Evolutionary conservation across 441 rosid genomes (phyloP), one percentile per base, ranked within the genome.

Genomic region (Mallotus repandus): DNA sequence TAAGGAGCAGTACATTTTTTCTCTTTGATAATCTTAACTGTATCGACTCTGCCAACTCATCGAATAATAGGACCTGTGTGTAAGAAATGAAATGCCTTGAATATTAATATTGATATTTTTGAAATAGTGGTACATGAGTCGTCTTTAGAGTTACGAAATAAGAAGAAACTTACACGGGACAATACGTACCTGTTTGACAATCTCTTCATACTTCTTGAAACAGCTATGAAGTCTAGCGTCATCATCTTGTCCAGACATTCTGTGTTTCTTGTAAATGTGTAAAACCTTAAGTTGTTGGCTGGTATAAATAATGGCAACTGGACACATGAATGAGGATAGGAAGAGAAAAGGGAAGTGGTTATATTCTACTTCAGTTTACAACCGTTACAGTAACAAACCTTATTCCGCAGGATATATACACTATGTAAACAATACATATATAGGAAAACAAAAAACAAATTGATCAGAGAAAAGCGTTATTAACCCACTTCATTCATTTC

Each of bases 151-250:
- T 38, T 38, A 38, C 7, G 7, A 38, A 38, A 38, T 38, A 38
- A 4, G 7, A 38, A 38, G 41, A 6, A 38, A 38, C 7, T 38
- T 38, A 6, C 41, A 6, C 7, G 41, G 41, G 7, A 38, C 41
- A 38, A 38, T 38, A 38, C 41, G 38, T 16, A n/a, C 70, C 63
- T 63, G 70, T 64, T 73, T 73, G 8, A 64, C 70, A 64, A 73
- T 73, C 9, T 64, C 68, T 22, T 73, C 69, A 54, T 73, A 73
- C 69, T 64, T 73, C 43, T 64, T 63, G 75, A 53, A 64, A 56
- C 70, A 41, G 7, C 22, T 54, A 29, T 10, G 18, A 8, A 64
- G 46, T 73, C 63, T 45, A 41, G 63, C 70, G 54, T 55, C 46
- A 21, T 72, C 69, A 29, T 63, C 52, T 71, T 64, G 13, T 25